Percentiles rank a stretch among this genome's conserved stretches.
These are phyloP conservation scores for Cymbopogon citratus DNA, from an alignment of 176 grass and related monocot genomes.

Conservation along the genomic window DNA sequence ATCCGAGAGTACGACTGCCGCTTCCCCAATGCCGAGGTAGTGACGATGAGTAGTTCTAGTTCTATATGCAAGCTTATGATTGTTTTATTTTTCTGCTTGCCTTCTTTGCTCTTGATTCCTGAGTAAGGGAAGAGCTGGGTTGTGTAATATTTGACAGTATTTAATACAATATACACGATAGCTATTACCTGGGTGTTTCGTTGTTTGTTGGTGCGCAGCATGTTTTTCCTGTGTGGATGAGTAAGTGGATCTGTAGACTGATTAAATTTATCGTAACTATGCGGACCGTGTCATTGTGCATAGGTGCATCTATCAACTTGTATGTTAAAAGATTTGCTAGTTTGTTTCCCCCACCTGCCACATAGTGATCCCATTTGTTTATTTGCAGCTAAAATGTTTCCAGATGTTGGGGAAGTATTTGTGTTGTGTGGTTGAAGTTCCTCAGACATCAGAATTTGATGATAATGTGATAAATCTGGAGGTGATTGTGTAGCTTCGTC, in stretches of 20 bases:
- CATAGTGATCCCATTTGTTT: neutral
- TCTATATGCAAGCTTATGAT: neutral
- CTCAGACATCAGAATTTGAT: neutral
- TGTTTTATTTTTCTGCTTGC: neutral
- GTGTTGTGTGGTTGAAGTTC: neutral
- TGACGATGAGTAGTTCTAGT: neutral
- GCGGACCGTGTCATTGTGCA: neutral
- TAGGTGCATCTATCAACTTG: neutral
- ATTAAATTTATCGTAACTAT: neutral
- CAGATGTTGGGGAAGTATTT: neutral
- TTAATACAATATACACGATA: neutral
- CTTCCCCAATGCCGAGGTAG: constrained; percentile 31
- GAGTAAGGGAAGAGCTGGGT: neutral
- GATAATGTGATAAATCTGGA: neutral
- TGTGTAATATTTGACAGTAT: neutral
- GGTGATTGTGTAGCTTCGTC: neutral
- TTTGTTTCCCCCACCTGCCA: neutral
- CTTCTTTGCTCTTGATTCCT: constrained; percentile 15
- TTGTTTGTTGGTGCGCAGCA: neutral
- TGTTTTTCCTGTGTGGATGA: neutral
- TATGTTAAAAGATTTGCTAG: neutral
- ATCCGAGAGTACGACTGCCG: constrained; percentile 49
- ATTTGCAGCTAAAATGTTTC: neutral
- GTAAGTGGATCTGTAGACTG: neutral
- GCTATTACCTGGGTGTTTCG: constrained; percentile 1